A percentile compares a stretch with the other conserved stretches of the same genome.
Conservation (phyloP, 2,329 filamentous ascomycete genomes). For the Colletotrichum tabaci region DNA sequence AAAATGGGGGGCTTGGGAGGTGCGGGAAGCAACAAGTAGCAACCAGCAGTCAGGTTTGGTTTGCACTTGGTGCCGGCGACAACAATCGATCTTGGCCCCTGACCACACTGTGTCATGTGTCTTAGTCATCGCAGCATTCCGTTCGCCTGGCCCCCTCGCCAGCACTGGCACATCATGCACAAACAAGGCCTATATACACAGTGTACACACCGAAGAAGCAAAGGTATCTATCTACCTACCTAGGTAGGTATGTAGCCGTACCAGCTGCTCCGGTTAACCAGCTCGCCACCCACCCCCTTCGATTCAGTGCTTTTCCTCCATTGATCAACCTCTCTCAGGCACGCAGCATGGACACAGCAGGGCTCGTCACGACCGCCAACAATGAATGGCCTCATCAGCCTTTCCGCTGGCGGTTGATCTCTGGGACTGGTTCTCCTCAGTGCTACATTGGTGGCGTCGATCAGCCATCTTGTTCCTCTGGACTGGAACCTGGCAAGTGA, state of each 20-base stretch:
- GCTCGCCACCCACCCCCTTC: constrained; percentile 39
- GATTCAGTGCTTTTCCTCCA: constrained; percentile 14
- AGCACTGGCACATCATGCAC: too few relatives aligned
- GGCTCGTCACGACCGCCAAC: neutral
- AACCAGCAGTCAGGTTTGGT: neutral
- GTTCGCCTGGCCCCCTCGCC: neutral
- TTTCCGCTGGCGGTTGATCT: constrained; percentile 13
- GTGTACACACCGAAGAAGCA: too few relatives aligned
- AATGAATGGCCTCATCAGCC: neutral
- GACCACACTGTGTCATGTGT: constrained; percentile 19
- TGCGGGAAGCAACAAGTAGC: constrained; percentile 4
- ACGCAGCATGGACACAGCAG: neutral
- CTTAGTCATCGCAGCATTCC: constrained; percentile 19
- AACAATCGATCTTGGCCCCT: neutral
- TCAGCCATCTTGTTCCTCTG: constrained; percentile 5
- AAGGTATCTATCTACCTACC: neutral
- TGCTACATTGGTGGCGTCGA: neutral
- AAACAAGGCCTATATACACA: too few relatives aligned
- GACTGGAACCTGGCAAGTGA: constrained; percentile 40
- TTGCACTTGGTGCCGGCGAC: neutral
- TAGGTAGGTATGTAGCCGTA: too few relatives aligned
- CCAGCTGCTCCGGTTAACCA: neutral
- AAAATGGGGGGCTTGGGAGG: constrained; percentile 4
- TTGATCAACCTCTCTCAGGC: neutral
- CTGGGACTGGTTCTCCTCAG: neutral